Evolutionary conservation across 2,329 filamentous ascomycete species (phyloP).

Genomic region (Tolypocladium endophyticum): DNA sequence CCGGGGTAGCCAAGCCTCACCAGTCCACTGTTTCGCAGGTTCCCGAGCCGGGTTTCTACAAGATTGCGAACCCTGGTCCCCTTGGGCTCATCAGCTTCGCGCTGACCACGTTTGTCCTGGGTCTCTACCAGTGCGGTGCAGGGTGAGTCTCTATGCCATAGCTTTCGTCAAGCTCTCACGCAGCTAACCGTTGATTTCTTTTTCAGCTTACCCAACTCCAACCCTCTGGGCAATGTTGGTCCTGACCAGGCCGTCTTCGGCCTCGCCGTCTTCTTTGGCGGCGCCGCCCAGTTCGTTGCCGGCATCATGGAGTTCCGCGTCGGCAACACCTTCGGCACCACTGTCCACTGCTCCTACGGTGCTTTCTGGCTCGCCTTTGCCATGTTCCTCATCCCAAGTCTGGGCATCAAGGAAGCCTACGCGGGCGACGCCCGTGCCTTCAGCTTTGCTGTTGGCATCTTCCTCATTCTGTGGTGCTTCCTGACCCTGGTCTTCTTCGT

Average conservation of each 20-base stretch:
- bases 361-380: slow-evolving; percentile 52
- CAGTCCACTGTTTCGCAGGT: slow-evolving; percentile 25
- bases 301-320: slow-evolving; percentile 46
- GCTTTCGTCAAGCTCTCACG: neutral
- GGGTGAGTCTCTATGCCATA: slow-evolving; percentile 29
- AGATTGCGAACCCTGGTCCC: slow-evolving; percentile 49
- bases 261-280: slow-evolving; percentile 42
- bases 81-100: slow-evolving; percentile 53
- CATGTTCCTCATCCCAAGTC: slow-evolving; percentile 41
- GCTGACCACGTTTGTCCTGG: slow-evolving; percentile 53
- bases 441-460: slow-evolving; percentile 45
- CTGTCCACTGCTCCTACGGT: slow-evolving; percentile 49
- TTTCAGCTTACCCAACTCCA: slow-evolving; percentile 19
- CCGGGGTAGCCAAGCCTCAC: slow-evolving; percentile 12
- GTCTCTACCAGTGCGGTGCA: slow-evolving; percentile 32
- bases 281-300: slow-evolving; percentile 55
- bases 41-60: slow-evolving; percentile 22
- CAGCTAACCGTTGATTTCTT: neutral
- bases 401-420: slow-evolving; percentile 39
- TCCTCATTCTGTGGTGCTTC: slow-evolving; percentile 49
- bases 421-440: slow-evolving; percentile 23
- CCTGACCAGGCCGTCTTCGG: slow-evolving; percentile 26
- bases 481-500: slow-evolving; percentile 45
- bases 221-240: slow-evolving; percentile 21
- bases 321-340: slow-evolving; percentile 54